A percentile compares a stretch with the other conserved stretches of the same genome.
These are phyloP conservation scores for Xanthoconium purpureum DNA, from an alignment of 768 basidiomycete genomes.

Conservation along the genomic window DNA sequence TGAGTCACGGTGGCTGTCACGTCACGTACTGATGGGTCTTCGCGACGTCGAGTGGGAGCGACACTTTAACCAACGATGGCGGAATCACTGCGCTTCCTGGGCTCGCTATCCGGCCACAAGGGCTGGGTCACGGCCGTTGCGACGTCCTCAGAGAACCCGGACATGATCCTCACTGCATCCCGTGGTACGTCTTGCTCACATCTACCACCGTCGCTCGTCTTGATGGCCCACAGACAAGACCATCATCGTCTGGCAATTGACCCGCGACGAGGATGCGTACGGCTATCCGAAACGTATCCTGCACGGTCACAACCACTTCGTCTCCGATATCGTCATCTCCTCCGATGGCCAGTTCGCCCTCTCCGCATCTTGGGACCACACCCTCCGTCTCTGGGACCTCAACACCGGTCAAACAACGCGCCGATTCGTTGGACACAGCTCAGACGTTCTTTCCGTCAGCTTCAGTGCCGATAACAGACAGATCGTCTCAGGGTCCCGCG, in stretches of 20 bases:
- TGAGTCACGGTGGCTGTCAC: slow-evolving; percentile 65
- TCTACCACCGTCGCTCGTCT: slow-evolving; percentile 12
- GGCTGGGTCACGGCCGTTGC: slow-evolving; percentile 99
- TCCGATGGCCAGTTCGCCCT: slow-evolving; percentile 99
- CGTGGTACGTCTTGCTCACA: slow-evolving; percentile 58
- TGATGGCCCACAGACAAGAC: slow-evolving; percentile 81
- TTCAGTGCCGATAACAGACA: slow-evolving; percentile 99
- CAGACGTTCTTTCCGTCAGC: slow-evolving; percentile 97
- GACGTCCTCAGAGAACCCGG: slow-evolving; percentile 97
- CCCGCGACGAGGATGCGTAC: slow-evolving; percentile 86
- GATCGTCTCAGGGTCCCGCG: slow-evolving; percentile 97
- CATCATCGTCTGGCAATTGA: slow-evolving; percentile 98
- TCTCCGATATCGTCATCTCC: slow-evolving; percentile 97
- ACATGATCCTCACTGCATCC: slow-evolving; percentile 98
- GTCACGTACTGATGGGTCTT: slow-evolving; percentile 32
- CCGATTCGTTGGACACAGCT: slow-evolving; percentile 96
- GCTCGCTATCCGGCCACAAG: slow-evolving; percentile 88
- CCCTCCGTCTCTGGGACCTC: slow-evolving; percentile 98
- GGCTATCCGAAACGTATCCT: slow-evolving; percentile 98
- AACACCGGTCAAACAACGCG: slow-evolving; percentile 96
- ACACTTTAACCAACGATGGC: slow-evolving; percentile 52
- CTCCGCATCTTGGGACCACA: slow-evolving; percentile 99
- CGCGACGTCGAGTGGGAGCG: slow-evolving; percentile 17
- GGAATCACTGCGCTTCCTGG: slow-evolving; percentile 88
- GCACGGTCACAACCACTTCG: slow-evolving; percentile 99